Evolutionary conservation across 352 stramenopile species (phyloP), one percentile per base, ranked within the genome.

Genomic region (Aphanomyces euteiches): DNA sequence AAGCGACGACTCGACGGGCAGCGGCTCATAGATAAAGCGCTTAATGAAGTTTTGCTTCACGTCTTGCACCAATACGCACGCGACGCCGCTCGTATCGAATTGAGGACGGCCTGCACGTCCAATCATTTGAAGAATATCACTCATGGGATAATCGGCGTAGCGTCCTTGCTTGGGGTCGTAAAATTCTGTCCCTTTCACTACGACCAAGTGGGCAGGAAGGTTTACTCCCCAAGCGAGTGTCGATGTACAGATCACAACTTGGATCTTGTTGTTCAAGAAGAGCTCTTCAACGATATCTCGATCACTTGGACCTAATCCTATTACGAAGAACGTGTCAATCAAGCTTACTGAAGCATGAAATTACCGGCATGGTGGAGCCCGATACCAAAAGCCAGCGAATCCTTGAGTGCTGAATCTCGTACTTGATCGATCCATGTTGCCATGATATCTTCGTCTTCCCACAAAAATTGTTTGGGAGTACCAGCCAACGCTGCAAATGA

Each of bases 51-150:
- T 98, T 83, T 99, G 99, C 83, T 99, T 99, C 47, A 89, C 92
- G 67, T 98, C 95, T 75, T 98, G 89, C 7, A 98, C 95, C 56
- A 99, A 88, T 17, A 99, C 96, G 74, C 97, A 97, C 15, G 97
- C 98, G 40, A 98, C 83, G 41, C 96, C 96, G 75, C 92, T 88
- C 19, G 90, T 90, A 77, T 99, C 97, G 74, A 99, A 97, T 50
- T 98, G 82, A 28, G 83, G 91, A 28, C 94, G 73, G 5, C 92
- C 92, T 7, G 90, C 90, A 59, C 92, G 77, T 8, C 94, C 94
- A 77, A 99, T 99, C 97, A 99, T 99, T 77, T 99, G 97, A n/a
- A 99, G 75, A 40, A 99, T 81, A 77, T 99, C 97, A 12, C 96
- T 99, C 63, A 99, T 85, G 38, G 96, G 93, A 74, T 99, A 99